phyloP scores from a whole-genome alignment of 495 filamentous ascomycete genomes.

The Xylaria curta region DNA sequence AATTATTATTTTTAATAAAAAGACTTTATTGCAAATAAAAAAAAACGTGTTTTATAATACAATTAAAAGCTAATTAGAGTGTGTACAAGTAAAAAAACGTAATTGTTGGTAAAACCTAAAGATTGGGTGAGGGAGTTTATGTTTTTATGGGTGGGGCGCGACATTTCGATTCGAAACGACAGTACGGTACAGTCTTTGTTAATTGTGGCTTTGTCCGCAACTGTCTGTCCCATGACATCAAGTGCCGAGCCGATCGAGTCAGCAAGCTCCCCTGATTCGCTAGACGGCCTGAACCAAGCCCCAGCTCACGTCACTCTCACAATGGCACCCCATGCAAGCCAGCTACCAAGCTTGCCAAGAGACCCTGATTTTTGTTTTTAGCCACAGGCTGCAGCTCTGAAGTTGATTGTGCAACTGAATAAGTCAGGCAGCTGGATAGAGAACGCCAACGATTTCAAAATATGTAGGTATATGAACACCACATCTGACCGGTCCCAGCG shows the following conservation, averaged over 20 bases:
- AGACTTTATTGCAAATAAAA: too few relatives aligned
- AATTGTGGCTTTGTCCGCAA: conserved; percentile 8
- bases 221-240: conserved; percentile 26
- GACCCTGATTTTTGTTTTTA: background rate
- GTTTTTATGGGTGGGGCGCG: too few relatives aligned
- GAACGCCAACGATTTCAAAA: background rate
- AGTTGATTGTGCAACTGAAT: background rate
- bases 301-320: conserved; percentile 19
- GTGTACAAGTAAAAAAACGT: too few relatives aligned
- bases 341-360: background rate
- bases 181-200: too few relatives aligned
- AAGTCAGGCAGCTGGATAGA: background rate
- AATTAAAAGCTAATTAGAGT: too few relatives aligned
- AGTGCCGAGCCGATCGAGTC: conserved; percentile 25
- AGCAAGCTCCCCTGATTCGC: conserved; percentile 18
- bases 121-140: too few relatives aligned
- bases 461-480: background rate
- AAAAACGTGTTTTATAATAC: too few relatives aligned
- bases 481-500: background rate
- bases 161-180: too few relatives aligned
- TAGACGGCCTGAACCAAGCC: conserved; percentile 9
- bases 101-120: too few relatives aligned
- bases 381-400: background rate
- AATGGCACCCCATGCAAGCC: conserved; percentile 7
- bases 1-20: too few relatives aligned